A percentile compares a stretch with the other conserved stretches of the same genome.
These are phyloP conservation scores for Retiboletus fuscus DNA, from an alignment of 1,284 basidiomycete species.

Conservation along the genomic window DNA sequence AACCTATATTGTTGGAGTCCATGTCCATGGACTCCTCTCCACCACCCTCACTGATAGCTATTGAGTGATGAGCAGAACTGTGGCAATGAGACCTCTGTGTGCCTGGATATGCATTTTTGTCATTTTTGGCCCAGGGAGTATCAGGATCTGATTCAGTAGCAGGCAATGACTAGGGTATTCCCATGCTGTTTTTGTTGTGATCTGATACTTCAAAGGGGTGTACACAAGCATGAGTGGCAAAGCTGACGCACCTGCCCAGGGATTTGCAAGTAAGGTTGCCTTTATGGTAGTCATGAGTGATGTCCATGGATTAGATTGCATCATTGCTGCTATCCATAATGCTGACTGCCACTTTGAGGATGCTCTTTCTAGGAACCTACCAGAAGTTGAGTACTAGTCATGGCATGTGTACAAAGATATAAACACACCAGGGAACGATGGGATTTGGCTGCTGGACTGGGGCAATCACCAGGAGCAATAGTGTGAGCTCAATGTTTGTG, in stretches of 20 bases:
- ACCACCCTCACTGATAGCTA: slow-evolving; percentile 53
- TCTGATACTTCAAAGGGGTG: slow-evolving; percentile 68
- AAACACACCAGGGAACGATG: slow-evolving; percentile 69
- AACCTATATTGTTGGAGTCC: slow-evolving; percentile 72
- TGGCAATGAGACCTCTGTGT: slow-evolving; percentile 57
- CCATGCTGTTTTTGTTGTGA: slow-evolving; percentile 59
- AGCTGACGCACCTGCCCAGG: slow-evolving; percentile 81
- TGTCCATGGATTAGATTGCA: slow-evolving; percentile 69
- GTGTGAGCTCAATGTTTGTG: slow-evolving; percentile 75
- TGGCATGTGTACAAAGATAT: slow-evolving; percentile 14
- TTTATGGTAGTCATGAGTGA: slow-evolving; percentile 63
- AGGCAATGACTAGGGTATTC: slow-evolving; percentile 60
- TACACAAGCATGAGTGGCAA: slow-evolving; percentile 78
- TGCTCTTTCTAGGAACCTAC: slow-evolving; percentile 80
- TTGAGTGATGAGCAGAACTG: slow-evolving; percentile 69
- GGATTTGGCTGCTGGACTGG: slow-evolving; percentile 72
- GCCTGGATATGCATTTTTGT: slow-evolving; percentile 75
- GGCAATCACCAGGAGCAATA: slow-evolving; percentile 69
- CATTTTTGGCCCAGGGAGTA: slow-evolving; percentile 56
- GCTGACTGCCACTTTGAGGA: slow-evolving; percentile 69
- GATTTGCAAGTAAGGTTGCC: slow-evolving; percentile 72
- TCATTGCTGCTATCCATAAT: slow-evolving; percentile 57
- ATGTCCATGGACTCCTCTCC: slow-evolving; percentile 72
- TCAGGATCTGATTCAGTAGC: slow-evolving; percentile 48
- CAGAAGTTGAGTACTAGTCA: slow-evolving; percentile 24